Percentiles rank a stretch among this genome's conserved stretches.
These are phyloP conservation scores for Aspergillus leporis DNA, from an alignment of 495 filamentous ascomycete genomes.

Conservation along the genomic window DNA sequence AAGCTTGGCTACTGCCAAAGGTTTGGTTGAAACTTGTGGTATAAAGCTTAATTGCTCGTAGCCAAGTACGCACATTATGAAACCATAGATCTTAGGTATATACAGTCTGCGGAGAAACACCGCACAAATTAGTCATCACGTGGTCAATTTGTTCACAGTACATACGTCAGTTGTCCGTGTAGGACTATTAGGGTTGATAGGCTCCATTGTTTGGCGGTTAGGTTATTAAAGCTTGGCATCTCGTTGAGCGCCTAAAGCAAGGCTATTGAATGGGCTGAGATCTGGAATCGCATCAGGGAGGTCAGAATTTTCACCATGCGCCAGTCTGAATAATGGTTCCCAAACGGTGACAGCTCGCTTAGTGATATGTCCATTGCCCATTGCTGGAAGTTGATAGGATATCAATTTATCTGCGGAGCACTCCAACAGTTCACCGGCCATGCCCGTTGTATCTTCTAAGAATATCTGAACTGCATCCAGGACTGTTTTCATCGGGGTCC, in stretches of 20 bases:
- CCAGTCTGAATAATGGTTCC: slow-evolving; percentile 32
- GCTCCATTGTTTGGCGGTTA: background rate
- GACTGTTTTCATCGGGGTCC: slow-evolving; percentile 28
- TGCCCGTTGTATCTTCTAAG: slow-evolving; percentile 28
- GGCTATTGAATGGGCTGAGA: background rate
- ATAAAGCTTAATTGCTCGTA: no score
- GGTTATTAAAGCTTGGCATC: background rate
- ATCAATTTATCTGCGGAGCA: slow-evolving; percentile 30
- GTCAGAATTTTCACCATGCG: slow-evolving; percentile 29
- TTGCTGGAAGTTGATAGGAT: slow-evolving; percentile 23
- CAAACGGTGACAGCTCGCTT: slow-evolving; percentile 31
- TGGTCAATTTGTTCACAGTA: background rate
- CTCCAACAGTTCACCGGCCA: slow-evolving; percentile 30
- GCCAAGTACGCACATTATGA: no score
- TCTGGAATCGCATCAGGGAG: slow-evolving; percentile 25
- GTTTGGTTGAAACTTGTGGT: no score
- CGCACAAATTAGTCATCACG: background rate
- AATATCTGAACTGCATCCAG: slow-evolving; percentile 27
- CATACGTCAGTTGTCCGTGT: background rate
- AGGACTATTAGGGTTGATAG: background rate
- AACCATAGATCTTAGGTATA: background rate
- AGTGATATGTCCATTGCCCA: slow-evolving; percentile 28
- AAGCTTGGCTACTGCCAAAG: no score
- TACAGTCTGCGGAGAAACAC: background rate
- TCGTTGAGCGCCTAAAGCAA: background rate